Conservation (phyloP, 441 rosid genomes). For the Pelargonium australe region DNA sequence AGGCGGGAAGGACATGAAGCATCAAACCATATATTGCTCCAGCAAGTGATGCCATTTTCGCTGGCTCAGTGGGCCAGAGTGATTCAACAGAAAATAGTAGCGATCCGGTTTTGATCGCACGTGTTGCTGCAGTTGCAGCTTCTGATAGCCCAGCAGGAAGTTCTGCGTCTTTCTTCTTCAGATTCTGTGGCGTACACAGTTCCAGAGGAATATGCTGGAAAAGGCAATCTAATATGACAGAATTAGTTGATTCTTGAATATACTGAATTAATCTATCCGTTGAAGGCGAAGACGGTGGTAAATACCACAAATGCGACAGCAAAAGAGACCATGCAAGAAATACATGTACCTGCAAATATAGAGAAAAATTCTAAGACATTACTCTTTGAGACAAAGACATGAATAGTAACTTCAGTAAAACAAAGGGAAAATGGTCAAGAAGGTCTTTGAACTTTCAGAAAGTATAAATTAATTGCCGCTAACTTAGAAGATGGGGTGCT, state of each 20-base stretch:
- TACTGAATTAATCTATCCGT: constrained; percentile 78
- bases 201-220: constrained; percentile 89
- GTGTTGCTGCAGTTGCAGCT: constrained; percentile 64
- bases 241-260: constrained; percentile 58
- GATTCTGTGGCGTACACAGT: constrained; percentile 39
- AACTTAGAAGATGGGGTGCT: too few relatives aligned
- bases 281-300: constrained; percentile 54
- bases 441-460: too few relatives aligned
- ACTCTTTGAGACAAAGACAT: neutral
- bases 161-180: constrained; percentile 69
- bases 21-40: constrained; percentile 82
- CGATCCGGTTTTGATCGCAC: constrained; percentile 61
- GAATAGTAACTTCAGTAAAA: neutral
- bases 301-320: constrained; percentile 60
- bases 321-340: constrained; percentile 86
- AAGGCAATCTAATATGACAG: constrained; percentile 71
- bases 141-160: constrained; percentile 49
- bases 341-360: constrained; percentile 56
- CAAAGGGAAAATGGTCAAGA: too few relatives aligned
- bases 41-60: constrained; percentile 69
- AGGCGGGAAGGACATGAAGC: constrained; percentile 88
- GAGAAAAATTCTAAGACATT: neutral
- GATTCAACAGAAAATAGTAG: constrained; percentile 60
- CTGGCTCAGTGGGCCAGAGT: constrained; percentile 69
- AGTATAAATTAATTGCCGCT: too few relatives aligned